A percentile compares a stretch with the other conserved stretches of the same genome.
Evolutionary conservation across 176 grass and related monocot genomes (phyloP).

Genomic region (Cenchrus fungigraminus): DNA sequence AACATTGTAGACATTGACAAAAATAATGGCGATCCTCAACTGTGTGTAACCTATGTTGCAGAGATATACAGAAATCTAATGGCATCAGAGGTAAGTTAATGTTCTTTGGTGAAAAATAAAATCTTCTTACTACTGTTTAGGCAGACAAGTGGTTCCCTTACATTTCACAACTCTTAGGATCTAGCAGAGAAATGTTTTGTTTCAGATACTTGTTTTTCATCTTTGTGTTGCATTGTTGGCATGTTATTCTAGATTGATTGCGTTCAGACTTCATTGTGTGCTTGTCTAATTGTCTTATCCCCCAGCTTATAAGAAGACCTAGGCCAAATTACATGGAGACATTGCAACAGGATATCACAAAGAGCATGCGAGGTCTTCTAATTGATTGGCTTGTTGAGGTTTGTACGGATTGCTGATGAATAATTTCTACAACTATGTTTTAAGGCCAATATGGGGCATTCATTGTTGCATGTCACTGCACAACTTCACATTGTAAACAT

Average conservation of each 20-base stretch:
- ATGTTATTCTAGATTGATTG: constrained; percentile 2
- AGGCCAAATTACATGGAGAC: constrained; percentile 50
- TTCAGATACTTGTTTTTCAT: constrained; percentile 30
- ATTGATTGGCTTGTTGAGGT: constrained; percentile 87
- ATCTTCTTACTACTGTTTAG: constrained; percentile 19
- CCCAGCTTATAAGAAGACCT: constrained; percentile 64
- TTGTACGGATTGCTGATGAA: constrained; percentile 29
- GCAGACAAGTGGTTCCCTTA: neutral
- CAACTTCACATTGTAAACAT: neutral
- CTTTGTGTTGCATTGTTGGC: constrained; percentile 14
- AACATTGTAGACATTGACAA: constrained; percentile 64
- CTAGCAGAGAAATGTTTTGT: neutral
- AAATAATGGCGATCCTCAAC: constrained; percentile 65
- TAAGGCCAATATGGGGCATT: neutral
- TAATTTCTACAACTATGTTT: constrained; percentile 8
- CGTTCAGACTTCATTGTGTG: constrained; percentile 25
- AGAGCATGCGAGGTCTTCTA: constrained; percentile 60
- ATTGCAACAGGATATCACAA: constrained; percentile 53
- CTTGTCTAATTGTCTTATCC: constrained; percentile 12
- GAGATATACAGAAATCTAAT: constrained; percentile 67
- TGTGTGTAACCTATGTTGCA: constrained; percentile 58
- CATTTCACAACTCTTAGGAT: constrained; percentile 24
- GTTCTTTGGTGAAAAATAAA: constrained; percentile 22
- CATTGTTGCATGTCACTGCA: constrained; percentile 22
- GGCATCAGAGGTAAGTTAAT: constrained; percentile 64